These are phyloP conservation scores for Mangifera indica DNA, from an alignment of 345 rosid species.

Conservation along the genomic window DNA sequence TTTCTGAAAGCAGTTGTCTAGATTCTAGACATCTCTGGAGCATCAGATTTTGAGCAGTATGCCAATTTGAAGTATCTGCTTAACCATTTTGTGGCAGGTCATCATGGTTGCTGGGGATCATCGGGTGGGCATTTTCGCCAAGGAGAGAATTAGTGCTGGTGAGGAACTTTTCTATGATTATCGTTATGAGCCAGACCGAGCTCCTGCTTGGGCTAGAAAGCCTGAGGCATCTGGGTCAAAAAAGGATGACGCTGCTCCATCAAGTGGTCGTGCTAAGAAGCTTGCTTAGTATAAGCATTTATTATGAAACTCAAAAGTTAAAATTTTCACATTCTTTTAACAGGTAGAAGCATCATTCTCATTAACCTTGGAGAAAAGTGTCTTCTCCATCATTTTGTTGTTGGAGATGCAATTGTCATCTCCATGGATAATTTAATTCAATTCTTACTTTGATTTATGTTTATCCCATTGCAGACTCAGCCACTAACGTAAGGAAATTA, in stretches of 20 bases:
- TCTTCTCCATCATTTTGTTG: too few species aligned
- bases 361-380: too few species aligned
- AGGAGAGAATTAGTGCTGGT: conserved; percentile 82
- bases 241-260: conserved; percentile 76
- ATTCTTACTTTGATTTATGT: too few species aligned
- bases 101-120: conserved; percentile 98
- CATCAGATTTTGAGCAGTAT: not conserved
- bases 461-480: too few species aligned
- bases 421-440: too few species aligned
- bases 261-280: conserved; percentile 91
- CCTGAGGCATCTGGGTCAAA: conserved; percentile 86
- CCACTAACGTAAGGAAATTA: not conserved
- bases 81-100: conserved; percentile 48
- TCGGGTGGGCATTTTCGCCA: conserved; percentile 94
- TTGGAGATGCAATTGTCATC: too few species aligned
- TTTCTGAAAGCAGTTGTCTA: not conserved
- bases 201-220: conserved; percentile 98
- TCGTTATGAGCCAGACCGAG: conserved; percentile 94
- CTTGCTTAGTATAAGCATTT: conserved; percentile 54
- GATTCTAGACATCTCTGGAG: not conserved
- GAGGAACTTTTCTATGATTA: conserved; percentile 97
- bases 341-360: too few species aligned
- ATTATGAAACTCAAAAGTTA: too few species aligned
- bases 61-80: not conserved
- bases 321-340: too few species aligned